Conservation (phyloP, 2,329 filamentous ascomycete species). For the Colletotrichum salicis region DNA sequence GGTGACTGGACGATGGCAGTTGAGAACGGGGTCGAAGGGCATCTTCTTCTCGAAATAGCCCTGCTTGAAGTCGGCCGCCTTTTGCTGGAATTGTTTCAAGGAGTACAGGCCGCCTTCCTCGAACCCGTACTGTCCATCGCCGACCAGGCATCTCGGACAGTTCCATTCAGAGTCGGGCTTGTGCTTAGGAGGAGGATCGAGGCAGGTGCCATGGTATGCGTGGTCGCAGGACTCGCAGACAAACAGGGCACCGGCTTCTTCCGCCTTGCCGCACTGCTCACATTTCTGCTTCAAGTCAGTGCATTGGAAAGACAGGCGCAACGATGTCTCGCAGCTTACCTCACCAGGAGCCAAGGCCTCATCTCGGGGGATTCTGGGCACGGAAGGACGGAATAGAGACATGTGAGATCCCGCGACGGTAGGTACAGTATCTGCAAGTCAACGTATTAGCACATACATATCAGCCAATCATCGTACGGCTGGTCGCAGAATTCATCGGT, state of each 20-base stretch:
- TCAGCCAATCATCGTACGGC: slow-evolving; percentile 44
- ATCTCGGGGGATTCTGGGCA: slow-evolving; percentile 71
- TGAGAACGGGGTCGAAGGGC: slow-evolving; percentile 85
- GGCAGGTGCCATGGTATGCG: slow-evolving; percentile 85
- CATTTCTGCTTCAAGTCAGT: slow-evolving; percentile 69
- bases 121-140: slow-evolving; percentile 96
- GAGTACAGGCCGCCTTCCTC: slow-evolving; percentile 97
- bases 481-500: background rate
- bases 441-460: slow-evolving; percentile 37
- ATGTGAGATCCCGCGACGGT: slow-evolving; percentile 97
- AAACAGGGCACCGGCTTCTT: slow-evolving; percentile 76
- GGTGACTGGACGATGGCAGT: slow-evolving; percentile 82
- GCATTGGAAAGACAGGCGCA: slow-evolving; percentile 9
- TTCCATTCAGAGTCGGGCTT: slow-evolving; percentile 93
- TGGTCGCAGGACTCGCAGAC: slow-evolving; percentile 93
- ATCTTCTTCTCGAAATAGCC: slow-evolving; percentile 92
- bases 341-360: slow-evolving; percentile 59
- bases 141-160: slow-evolving; percentile 92
- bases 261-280: slow-evolving; percentile 84
- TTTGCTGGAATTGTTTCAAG: slow-evolving; percentile 94
- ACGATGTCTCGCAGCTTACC: slow-evolving; percentile 40
- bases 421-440: slow-evolving; percentile 69
- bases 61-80: slow-evolving; percentile 94
- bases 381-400: slow-evolving; percentile 88
- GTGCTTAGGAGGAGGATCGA: slow-evolving; percentile 84